Evolutionary conservation across 2,329 filamentous ascomycete species (phyloP).

Genomic region (Claviceps humidiphila): DNA sequence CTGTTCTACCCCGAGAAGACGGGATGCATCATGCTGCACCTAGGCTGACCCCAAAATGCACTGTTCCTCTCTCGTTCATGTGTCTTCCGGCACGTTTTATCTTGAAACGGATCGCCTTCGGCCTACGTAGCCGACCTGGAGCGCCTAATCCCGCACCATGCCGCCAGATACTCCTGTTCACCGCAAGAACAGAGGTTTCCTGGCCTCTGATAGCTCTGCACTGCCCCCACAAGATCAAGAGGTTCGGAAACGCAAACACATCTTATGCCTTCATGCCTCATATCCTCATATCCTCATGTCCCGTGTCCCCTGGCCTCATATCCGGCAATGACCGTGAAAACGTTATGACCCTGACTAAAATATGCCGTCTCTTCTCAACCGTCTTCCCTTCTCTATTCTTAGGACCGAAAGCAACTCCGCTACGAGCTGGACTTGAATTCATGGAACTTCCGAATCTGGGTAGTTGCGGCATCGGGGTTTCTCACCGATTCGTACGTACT

Average conservation of each 20-base stretch:
- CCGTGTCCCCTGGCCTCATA: not conserved
- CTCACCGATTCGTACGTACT: conserved; percentile 36
- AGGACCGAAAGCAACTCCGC: conserved; percentile 38
- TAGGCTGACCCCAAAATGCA: not conserved
- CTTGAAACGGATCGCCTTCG: not conserved
- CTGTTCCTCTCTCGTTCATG: not conserved
- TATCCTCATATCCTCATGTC: no score
- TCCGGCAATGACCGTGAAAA: not conserved
- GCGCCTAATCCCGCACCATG: conserved; percentile 12
- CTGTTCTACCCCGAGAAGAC: not conserved
- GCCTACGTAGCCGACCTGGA: not conserved
- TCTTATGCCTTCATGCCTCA: no score
- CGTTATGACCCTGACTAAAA: conserved; percentile 2
- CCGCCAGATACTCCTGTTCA: conserved; percentile 15
- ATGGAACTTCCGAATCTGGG: conserved; percentile 42
- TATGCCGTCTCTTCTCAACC: not conserved
- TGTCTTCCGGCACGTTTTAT: not conserved
- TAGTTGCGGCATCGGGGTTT: conserved; percentile 40
- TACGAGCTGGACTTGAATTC: conserved; percentile 41
- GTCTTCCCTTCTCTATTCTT: not conserved
- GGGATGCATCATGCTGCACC: not conserved
- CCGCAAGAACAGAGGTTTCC: conserved; percentile 34
- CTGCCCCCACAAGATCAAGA: conserved; percentile 34
- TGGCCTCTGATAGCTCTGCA: conserved; percentile 38
- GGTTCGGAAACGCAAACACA: conserved; percentile 17